Percentiles rank a stretch among this genome's conserved stretches.
Conservation (phyloP, 495 filamentous ascomycete species). For the Parathielavia appendiculata region DNA sequence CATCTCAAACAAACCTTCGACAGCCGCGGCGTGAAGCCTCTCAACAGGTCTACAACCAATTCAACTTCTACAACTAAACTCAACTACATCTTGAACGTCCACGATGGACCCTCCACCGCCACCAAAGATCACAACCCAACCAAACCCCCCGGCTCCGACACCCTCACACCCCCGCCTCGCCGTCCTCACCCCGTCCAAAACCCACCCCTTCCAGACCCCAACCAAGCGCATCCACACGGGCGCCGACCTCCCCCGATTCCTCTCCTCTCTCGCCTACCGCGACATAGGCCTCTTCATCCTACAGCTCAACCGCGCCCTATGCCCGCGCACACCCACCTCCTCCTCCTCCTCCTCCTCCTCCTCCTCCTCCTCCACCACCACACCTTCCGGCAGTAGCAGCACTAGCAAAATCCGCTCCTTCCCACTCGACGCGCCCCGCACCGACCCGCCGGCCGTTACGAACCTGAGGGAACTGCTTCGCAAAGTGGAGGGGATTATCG, state of each 20-base stretch:
- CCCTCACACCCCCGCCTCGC: slow-evolving; percentile 31
- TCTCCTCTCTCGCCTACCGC: slow-evolving; percentile 71
- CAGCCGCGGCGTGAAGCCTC: neutral
- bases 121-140: neutral
- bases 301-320: slow-evolving; percentile 84
- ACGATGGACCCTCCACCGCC: slow-evolving; percentile 13
- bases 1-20: neutral
- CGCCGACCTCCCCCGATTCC: slow-evolving; percentile 70
- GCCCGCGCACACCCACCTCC: slow-evolving; percentile 50
- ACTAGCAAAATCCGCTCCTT: slow-evolving; percentile 43
- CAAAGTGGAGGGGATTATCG: slow-evolving; percentile 59
- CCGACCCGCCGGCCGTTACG: slow-evolving; percentile 47
- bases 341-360: neutral
- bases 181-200: slow-evolving; percentile 28
- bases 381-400: neutral
- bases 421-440: slow-evolving; percentile 28
- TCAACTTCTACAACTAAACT: neutral
- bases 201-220: slow-evolving; percentile 50
- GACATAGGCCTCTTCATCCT: slow-evolving; percentile 82
- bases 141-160: neutral
- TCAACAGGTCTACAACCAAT: neutral
- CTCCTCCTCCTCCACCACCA: neutral
- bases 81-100: neutral
- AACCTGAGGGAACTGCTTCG: slow-evolving; percentile 59
- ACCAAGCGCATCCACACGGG: slow-evolving; percentile 76